phyloP scores from a whole-genome alignment of 306 rosid species.

The Macrotyloma uniflorum region DNA sequence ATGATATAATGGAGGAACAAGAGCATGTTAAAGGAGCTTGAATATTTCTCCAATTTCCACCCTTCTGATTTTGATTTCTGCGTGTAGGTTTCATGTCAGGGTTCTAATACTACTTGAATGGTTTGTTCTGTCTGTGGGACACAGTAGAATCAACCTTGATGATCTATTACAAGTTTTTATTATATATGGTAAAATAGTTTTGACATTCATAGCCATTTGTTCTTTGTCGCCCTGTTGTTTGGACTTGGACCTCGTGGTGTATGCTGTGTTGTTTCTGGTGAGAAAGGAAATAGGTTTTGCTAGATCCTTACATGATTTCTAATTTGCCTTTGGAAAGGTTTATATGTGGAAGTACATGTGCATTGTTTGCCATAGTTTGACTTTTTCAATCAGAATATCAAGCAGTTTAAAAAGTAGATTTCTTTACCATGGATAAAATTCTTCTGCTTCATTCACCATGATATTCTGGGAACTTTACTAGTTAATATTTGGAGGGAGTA shows the following conservation, averaged over 20 bases:
- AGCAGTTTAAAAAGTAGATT: neutral
- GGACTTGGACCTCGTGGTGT: neutral
- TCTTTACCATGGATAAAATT: neutral
- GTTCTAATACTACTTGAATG: slow-evolving; percentile 3
- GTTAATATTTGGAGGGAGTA: neutral
- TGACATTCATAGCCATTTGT: slow-evolving; percentile 4
- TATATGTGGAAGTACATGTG: neutral
- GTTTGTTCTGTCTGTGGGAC: neutral
- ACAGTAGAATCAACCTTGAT: neutral
- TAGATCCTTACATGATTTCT: neutral
- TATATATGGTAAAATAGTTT: neutral
- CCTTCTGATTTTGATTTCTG: slow-evolving; percentile 17
- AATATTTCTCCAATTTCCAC: neutral
- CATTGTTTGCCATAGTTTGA: neutral
- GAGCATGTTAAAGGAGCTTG: neutral
- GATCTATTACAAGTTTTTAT: neutral
- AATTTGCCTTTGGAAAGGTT: neutral
- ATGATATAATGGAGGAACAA: neutral
- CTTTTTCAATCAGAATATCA: neutral
- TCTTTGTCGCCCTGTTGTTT: neutral
- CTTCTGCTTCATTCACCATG: neutral
- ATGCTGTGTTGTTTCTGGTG: neutral
- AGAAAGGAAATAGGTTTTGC: neutral
- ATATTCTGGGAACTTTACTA: neutral
- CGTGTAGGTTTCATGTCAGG: neutral